Evolutionary conservation across 306 rosid genomes (phyloP).

Genomic region (Comarum palustre): DNA sequence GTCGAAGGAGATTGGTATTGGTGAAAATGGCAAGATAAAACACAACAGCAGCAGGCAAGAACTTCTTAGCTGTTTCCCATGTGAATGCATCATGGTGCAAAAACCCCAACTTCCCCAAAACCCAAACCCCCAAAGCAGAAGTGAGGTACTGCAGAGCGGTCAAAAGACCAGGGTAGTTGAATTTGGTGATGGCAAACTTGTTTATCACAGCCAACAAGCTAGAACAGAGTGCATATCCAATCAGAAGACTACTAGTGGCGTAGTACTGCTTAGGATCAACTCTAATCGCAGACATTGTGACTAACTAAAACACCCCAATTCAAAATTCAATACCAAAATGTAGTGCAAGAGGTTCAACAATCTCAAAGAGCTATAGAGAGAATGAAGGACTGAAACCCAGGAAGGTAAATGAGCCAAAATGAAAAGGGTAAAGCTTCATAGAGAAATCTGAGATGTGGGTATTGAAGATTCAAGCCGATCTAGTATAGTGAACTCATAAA

Average conservation of each 20-base stretch:
- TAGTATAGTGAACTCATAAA: background rate
- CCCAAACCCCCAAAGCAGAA: conserved; percentile 77
- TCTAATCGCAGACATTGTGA: conserved; percentile 50
- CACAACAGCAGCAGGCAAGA: conserved; percentile 86
- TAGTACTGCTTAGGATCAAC: conserved; percentile 56
- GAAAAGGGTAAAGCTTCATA: background rate
- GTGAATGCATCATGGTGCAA: conserved; percentile 78
- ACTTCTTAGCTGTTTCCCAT: conserved; percentile 66
- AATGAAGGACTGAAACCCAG: background rate
- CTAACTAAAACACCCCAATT: conserved; percentile 11
- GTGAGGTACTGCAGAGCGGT: conserved; percentile 86
- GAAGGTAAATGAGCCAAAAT: conserved; percentile 7
- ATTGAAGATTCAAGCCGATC: conserved; percentile 24
- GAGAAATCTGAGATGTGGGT: conserved; percentile 21
- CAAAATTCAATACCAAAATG: conserved; percentile 14
- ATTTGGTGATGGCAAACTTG: conserved; percentile 86
- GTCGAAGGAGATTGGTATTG: conserved; percentile 92
- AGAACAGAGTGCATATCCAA: conserved; percentile 87
- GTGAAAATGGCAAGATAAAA: conserved; percentile 93
- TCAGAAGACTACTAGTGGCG: conserved; percentile 65
- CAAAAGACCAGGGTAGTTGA: conserved; percentile 88
- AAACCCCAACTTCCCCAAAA: conserved; percentile 67
- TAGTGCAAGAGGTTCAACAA: background rate
- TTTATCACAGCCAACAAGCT: conserved; percentile 90
- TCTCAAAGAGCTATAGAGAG: conserved; percentile 4